Base-by-base conservation (phyloP, 129 eudicot genomes). In the Flaveria ramosissima region DNA sequence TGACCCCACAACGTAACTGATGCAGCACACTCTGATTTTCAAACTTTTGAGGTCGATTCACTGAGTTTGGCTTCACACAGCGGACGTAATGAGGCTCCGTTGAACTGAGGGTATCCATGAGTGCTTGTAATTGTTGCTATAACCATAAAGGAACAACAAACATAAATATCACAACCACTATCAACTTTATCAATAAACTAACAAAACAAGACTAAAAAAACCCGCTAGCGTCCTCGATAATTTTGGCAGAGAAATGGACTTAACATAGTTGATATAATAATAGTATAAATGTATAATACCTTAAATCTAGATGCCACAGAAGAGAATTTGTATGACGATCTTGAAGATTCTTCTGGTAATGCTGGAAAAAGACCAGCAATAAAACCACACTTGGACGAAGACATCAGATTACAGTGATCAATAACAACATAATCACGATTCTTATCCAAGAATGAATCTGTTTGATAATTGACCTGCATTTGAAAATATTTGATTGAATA, bases 111-210 rank as follows among this genome's bases (percentile, higher is more conserved):
- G 97, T 94, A 78, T 91, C 99, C 99, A 94, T 94, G 43, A 94
- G 92, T 43, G 99, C 92, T 89, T 94, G 99, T 70, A 94, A 89
- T 91, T 94, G 99, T 94, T 87, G 97, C 99, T 94, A 82, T 83
- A 85, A 76, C 30, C 56, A 79, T 68, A 53, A 50, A 66, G n/a
- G 13, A 17, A 52, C 73, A 42, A 72, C 50, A 81, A 36, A 51
- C 10, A 70, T 43, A 39, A 24, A 51, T 47, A 45, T 7, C 56
- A 52, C 67, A 43, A 74, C 70, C 21, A 55, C 43, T 36, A 81
- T 6, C 6, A 45, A 59, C n/a, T 2, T 74, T 3, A 10, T 39
- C 36, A 39, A 17, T 48, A 48, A 70, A 51, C 21, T 70, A 62
- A 41, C 20, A 55, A 57, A 24, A 53, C 27, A 42, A 42, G 16